Base-by-base conservation (phyloP, 1,139 yeast species). In the Protomyces macrosporus region DNA sequence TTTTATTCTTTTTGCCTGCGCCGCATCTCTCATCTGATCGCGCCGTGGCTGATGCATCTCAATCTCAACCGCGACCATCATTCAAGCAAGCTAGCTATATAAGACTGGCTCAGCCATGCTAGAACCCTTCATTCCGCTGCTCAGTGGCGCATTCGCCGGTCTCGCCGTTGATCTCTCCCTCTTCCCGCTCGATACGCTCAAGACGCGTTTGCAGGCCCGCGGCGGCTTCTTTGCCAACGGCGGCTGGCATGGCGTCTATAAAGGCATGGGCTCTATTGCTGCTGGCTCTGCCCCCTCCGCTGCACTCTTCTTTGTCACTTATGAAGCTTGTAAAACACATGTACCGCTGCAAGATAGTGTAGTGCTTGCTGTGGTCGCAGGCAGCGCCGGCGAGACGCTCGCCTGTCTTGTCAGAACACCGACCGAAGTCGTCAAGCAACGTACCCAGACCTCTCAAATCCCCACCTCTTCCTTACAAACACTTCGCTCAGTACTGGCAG, bases 391-490 rank as follows among this genome's bases (percentile, higher is more conserved):
- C 59, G 99, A 93, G 73, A 78, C 91, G 7, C 87, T 95, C 1
- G 98, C 98, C 0, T 93, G 99, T 72, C 75, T 87, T 64, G 95
- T 93, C 0, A 80, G 99, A 65, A 98, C 95, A 0, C 99, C 99
- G 0, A 96, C 96, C 0, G 99, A 93, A 72, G 96, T 93, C 42
- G 84, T 93, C 71, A 93, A 95, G 74, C 98, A 93, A 75, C 80
- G 98, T 65, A 88, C 98, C 0, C 99, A 93, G 74, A 87, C 97
- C 0, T 75, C 78, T 42, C 59, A 59, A 10, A 81, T 83, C 45
- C 82, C 82, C 63, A 78, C 81, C 34, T 78, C 87, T 0, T 85
- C 96, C 0, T 79, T 84, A 66, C 84, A 83, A 72, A 84, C 95
- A 3, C 81, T 91, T 68, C 82, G 81, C 70, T 75, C 80, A 57